phyloP scores from a whole-genome alignment of 805 yeast genomes.

The Spathaspora hagerdaliae region DNA sequence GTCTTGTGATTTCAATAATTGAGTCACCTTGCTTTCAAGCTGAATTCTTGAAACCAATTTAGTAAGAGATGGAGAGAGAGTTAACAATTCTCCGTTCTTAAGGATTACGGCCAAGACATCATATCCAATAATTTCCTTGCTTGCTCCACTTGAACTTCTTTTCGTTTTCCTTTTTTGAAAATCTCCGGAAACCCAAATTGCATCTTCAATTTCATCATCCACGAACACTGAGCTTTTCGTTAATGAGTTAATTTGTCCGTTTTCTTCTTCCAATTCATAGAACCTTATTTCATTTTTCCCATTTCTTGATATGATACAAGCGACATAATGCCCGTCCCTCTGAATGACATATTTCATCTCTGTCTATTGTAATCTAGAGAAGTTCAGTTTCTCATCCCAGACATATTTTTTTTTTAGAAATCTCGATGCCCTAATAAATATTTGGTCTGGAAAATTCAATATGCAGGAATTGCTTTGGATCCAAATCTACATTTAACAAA shows the following conservation, averaged over 20 bases:
- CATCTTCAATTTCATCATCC: background rate
- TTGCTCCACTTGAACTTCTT: constrained; percentile 2
- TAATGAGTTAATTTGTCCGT: background rate
- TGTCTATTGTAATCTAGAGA: background rate
- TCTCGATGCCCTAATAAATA: too few species aligned
- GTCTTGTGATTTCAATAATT: background rate
- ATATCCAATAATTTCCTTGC: background rate
- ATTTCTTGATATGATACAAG: constrained; percentile 3
- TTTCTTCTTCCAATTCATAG: constrained; percentile 1
- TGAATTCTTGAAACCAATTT: background rate
- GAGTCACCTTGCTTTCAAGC: background rate
- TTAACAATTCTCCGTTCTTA: background rate
- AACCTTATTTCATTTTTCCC: constrained; percentile 5
- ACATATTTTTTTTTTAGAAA: too few species aligned
- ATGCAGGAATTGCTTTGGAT: too few species aligned
- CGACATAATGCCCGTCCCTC: constrained; percentile 2
- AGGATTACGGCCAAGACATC: constrained; percentile 1
- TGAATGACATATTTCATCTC: constrained; percentile 1
- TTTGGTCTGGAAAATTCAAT: too few species aligned
- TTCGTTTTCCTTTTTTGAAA: background rate
- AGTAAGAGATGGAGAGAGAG: constrained; percentile 1
- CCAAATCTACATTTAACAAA: too few species aligned
- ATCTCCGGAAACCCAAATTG: constrained; percentile 1
- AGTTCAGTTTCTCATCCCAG: too few species aligned
- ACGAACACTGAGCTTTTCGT: background rate